Evolutionary conservation across 768 basidiomycete species (phyloP), one percentile per base, ranked within the genome.

Genomic region (Sutorius australiensis): DNA sequence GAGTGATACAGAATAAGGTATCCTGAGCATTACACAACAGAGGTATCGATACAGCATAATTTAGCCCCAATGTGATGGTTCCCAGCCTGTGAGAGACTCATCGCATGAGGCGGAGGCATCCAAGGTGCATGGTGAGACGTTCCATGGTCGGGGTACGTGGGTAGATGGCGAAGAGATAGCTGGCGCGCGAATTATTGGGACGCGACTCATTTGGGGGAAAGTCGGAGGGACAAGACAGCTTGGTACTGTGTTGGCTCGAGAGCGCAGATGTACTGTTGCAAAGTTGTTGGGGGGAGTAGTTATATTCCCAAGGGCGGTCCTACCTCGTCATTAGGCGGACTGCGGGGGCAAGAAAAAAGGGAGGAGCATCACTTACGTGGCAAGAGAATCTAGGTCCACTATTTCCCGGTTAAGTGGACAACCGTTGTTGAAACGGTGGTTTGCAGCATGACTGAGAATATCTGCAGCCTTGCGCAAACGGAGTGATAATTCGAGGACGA

Each of bases 61-160:
- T 58, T 59, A 75, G 32, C 62, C 48, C 44, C 69, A 69, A 32
- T 75, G 71, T 31, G 74, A 69, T 44, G 80, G 79, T 61, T 82
- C 76, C 82, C 82, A 85, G 56, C 77, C 77, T 81, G 82, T 83
- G 60, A 83, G 81, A 0, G 78, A 73, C 61, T 83, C 82, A 39
- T 82, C 81, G 52, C 73, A 73, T 47, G 77, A 59, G 53, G 71
- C 61, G 19, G 72, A 68, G 37, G 68, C 67, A 27, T 64, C 68
- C 37, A 62, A 48, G 46, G 54, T 41, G 30, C 53, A 60, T 3
- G 68, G 40, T 14, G 55, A 27, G 11, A 50, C 52, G 27, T 48
- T 56, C 66, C 63, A 67, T 36, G 56, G 33, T 19, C 60, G 60
- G 48, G 57, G 48, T 16, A 45, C 50, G 39, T 55, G 58, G 30